Base-by-base conservation (phyloP, 257 asterid genomes). In the Penstemon davidsonii region DNA sequence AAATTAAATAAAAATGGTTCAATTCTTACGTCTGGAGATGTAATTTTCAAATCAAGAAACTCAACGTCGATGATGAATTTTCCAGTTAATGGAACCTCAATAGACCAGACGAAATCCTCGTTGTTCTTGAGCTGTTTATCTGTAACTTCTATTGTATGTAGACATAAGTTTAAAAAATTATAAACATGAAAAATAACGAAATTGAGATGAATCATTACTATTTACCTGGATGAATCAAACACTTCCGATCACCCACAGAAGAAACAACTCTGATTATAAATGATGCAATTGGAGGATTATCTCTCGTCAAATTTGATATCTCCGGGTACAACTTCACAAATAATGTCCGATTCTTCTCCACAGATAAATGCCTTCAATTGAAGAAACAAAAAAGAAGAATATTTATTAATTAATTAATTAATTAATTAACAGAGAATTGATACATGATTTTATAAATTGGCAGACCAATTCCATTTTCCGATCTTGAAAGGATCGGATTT, bases 31-130 rank as follows among this genome's bases (percentile, higher is more conserved):
- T 81, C 77, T 8, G 84, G 79, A 18, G 94, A 81, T 42, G 86
- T 74, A 47, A 82, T 79, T 81, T 93, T 93, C 40, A 93, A 81
- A 81, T 93, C 99, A 71, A 93, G 92, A 68, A 93, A 93, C 81
- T 93, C 97, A 10, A 93, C 85, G 66, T 93, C 97, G 13, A 93
- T 87, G 77, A 90, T 84, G 92, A 90, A 87, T 81, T 87, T 93
- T 44, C 99, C 97, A 0, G 94, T 84, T 33, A 87, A 72, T 47
- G 99, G 95, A 60, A 82, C 81, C 75, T 93, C 96, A 36, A 88
- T 60, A 0, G 85, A 49, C 99, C 99, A 93, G 53, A 84, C 76
- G 60, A 93, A 93, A 76, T 88, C 99, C 45, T 88, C 97, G 72
- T 73, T 90, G 85, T 68, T 84, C 85, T 90, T 90, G 45, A 93